Evolutionary conservation across 495 filamentous ascomycete genomes (phyloP).

Genomic region (Trichoderma parareesei): DNA sequence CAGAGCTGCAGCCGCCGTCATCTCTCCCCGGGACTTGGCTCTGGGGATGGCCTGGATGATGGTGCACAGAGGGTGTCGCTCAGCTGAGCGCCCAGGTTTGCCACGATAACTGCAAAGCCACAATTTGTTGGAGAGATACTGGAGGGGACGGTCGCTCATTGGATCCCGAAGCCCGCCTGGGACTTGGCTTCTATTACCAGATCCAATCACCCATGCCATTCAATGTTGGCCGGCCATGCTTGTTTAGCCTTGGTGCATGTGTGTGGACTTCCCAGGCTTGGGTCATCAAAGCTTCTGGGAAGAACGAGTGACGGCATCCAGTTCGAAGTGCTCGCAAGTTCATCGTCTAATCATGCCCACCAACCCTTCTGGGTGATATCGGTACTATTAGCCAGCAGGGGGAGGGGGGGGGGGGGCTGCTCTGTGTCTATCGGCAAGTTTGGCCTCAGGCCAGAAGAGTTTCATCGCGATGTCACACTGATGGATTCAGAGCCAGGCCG

Average conservation of each 20-base stretch:
- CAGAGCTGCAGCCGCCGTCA: not conserved
- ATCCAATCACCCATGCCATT: not conserved
- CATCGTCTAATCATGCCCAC: not conserved
- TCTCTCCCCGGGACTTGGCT: not conserved
- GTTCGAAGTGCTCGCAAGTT: no score
- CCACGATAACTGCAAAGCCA: not conserved
- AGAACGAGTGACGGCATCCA: not conserved
- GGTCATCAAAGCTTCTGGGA: not conserved
- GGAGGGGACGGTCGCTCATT: not conserved
- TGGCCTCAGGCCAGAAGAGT: not conserved
- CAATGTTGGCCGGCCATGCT: not conserved
- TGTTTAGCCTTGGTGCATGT: not conserved
- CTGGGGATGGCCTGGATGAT: not conserved
- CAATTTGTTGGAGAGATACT: not conserved
- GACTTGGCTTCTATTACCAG: not conserved
- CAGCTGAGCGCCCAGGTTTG: constrained; percentile 1
- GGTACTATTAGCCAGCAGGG: not conserved
- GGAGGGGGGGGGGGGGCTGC: not conserved
- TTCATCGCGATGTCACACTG: not conserved
- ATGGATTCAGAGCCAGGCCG: not conserved
- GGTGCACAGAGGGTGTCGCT: not conserved
- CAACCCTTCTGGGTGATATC: not conserved
- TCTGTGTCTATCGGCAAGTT: not conserved
- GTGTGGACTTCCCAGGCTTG: not conserved
- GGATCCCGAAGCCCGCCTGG: not conserved